Conservation (phyloP, 2,329 filamentous ascomycete species). For the Westerdykella sp. region DNA sequence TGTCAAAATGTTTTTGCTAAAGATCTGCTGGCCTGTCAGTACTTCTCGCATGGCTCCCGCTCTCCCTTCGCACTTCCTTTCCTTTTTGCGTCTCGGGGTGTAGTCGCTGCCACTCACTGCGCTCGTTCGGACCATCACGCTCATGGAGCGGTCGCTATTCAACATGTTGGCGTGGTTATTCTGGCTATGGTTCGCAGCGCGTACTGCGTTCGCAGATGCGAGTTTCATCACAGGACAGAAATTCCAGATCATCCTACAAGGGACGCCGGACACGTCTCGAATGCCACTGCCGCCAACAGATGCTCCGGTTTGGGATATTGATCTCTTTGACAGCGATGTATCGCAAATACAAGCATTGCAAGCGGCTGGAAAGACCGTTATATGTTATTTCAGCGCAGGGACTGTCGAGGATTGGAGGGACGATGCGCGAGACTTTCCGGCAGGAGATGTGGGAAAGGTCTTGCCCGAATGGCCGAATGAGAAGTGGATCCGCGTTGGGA, state of each 20-base stretch:
- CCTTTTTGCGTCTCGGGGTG: background rate
- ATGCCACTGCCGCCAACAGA: slow-evolving; percentile 21
- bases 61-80: slow-evolving; percentile 1
- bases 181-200: slow-evolving; percentile 8
- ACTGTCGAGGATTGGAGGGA: slow-evolving; percentile 26
- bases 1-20: slow-evolving; percentile 5
- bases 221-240: slow-evolving; percentile 21
- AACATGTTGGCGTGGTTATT: slow-evolving; percentile 13
- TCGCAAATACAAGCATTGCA: slow-evolving; percentile 18
- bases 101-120: background rate
- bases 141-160: slow-evolving; percentile 1
- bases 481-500: slow-evolving; percentile 23
- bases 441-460: slow-evolving; percentile 21
- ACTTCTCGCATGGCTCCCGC: slow-evolving; percentile 13
- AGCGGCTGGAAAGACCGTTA: slow-evolving; percentile 21
- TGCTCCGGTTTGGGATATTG: slow-evolving; percentile 26
- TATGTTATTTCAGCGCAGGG: slow-evolving; percentile 31
- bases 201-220: slow-evolving; percentile 10
- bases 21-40: slow-evolving; percentile 3
- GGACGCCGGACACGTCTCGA: slow-evolving; percentile 22
- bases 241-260: slow-evolving; percentile 23
- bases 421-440: slow-evolving; percentile 20
- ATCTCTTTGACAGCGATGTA: slow-evolving; percentile 24
- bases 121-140: background rate
- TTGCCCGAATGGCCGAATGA: slow-evolving; percentile 28